Base-by-base conservation (phyloP, 106 monocot genomes). In the Narthecium ossifragum region DNA sequence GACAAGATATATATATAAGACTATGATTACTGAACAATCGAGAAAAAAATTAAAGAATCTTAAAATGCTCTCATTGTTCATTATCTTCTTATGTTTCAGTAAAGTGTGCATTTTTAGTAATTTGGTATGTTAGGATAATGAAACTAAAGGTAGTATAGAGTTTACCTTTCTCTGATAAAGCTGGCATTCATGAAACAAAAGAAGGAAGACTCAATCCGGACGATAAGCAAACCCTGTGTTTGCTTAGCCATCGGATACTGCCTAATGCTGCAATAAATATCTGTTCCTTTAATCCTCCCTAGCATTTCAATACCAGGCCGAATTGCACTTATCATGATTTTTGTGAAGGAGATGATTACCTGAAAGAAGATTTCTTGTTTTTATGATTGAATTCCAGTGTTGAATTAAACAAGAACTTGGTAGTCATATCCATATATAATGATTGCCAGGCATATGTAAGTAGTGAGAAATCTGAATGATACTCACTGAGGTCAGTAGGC, bases 101-200 rank as follows among this genome's bases (percentile, higher is more conserved):
- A n/a, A n/a, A n/a, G n/a, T n/a, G n/a, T n/a, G n/a, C n/a, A n/a
- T n/a, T n/a, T n/a, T n/a, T n/a, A n/a, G n/a, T n/a, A n/a, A n/a
- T n/a, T n/a, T n/a, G n/a, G n/a, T n/a, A n/a, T n/a, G n/a, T n/a
- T n/a, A n/a, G n/a, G n/a, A n/a, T n/a, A n/a, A n/a, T n/a, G n/a
- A n/a, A n/a, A n/a, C n/a, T n/a, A n/a, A n/a, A n/a, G n/a, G n/a
- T n/a, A n/a, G n/a, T n/a, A n/a, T n/a, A n/a, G n/a, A n/a, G n/a
- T n/a, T 1, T 74, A 88, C 92, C 85, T 85, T 66, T 93, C 85
- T 77, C 65, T 76, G 32, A 88, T 75, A 62, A 68, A 85, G 63
- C 63, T 93, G 55, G 92, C 85, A 72, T 88, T 93, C 17, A 67
- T 60, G 71, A 93, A 93, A 51, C 73, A 85, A 5, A 88, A 62